These are phyloP conservation scores for Schwanniomyces sp. DNA, from an alignment of 805 yeast genomes.

Conservation along the genomic window DNA sequence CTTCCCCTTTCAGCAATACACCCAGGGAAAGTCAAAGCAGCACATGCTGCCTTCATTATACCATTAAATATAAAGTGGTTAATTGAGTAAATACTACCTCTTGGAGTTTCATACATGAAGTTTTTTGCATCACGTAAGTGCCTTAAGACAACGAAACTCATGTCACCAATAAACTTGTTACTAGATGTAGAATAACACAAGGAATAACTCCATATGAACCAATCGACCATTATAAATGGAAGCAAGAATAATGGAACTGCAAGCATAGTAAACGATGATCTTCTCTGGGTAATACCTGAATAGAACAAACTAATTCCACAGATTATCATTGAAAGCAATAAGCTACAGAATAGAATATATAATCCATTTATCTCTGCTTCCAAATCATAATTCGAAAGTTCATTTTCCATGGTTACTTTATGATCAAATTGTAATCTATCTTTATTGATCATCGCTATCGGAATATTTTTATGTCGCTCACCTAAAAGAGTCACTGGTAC, in stretches of 20 bases:
- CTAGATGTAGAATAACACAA: constrained; percentile 35
- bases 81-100: constrained; percentile 37
- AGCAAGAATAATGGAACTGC: constrained; percentile 31
- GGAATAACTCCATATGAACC: constrained; percentile 48
- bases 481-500: not conserved
- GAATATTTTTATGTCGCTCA: not conserved
- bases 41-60: constrained; percentile 38
- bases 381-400: not conserved
- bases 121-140: constrained; percentile 18
- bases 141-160: constrained; percentile 29
- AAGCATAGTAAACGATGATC: constrained; percentile 41
- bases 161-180: constrained; percentile 34
- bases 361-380: constrained; percentile 20
- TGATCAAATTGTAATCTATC: not conserved
- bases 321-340: constrained; percentile 29
- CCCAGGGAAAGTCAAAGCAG: constrained; percentile 42
- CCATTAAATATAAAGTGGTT: constrained; percentile 42
- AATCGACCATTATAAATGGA: constrained; percentile 36
- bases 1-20: constrained; percentile 46
- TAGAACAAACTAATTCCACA: constrained; percentile 41
- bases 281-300: constrained; percentile 43
- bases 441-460: not conserved
- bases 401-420: not conserved
- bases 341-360: constrained; percentile 36
- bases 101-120: constrained; percentile 27